A percentile compares a stretch with the other conserved stretches of the same genome.
Conservation (phyloP, 768 basidiomycete genomes). For the Asterophora lycoperdoides region DNA sequence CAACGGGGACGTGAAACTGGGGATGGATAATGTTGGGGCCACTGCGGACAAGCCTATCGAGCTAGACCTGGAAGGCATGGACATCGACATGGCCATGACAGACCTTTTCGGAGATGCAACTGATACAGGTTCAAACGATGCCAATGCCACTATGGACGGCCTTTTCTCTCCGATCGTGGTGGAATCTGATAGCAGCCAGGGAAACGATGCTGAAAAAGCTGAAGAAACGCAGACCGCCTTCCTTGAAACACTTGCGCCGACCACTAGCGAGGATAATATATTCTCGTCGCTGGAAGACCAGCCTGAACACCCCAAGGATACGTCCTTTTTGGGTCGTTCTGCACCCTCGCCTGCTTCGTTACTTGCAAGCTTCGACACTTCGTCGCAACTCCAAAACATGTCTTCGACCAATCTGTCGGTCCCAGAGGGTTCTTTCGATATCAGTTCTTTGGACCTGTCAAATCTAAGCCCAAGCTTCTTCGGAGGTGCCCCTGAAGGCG, state of each 20-base stretch:
- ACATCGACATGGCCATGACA: conserved; percentile 58
- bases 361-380: conserved; percentile 40
- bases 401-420: conserved; percentile 16
- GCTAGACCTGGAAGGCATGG: conserved; percentile 66
- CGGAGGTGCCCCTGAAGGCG: conserved; percentile 30
- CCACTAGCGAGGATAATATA: conserved; percentile 24
- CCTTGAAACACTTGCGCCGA: conserved; percentile 28
- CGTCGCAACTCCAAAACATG: conserved; percentile 25
- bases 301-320: conserved; percentile 13
- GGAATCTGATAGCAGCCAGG: conserved; percentile 14
- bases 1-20: conserved; percentile 24
- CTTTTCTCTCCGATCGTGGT: conserved; percentile 47
- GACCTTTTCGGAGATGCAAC: conserved; percentile 52
- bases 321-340: conserved; percentile 17
- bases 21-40: conserved; percentile 43
- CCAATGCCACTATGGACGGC: conserved; percentile 36
- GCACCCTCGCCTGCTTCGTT: conserved; percentile 38
- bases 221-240: conserved; percentile 29
- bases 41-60: conserved; percentile 82
- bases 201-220: conserved; percentile 12
- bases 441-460: conserved; percentile 44
- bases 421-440: conserved; percentile 38
- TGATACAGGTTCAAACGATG: conserved; percentile 31
- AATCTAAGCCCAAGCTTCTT: conserved; percentile 43
- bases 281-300: conserved; percentile 29